Evolutionary conservation across 345 rosid species (phyloP).

Genomic region (Noccaea bulbosa): DNA sequence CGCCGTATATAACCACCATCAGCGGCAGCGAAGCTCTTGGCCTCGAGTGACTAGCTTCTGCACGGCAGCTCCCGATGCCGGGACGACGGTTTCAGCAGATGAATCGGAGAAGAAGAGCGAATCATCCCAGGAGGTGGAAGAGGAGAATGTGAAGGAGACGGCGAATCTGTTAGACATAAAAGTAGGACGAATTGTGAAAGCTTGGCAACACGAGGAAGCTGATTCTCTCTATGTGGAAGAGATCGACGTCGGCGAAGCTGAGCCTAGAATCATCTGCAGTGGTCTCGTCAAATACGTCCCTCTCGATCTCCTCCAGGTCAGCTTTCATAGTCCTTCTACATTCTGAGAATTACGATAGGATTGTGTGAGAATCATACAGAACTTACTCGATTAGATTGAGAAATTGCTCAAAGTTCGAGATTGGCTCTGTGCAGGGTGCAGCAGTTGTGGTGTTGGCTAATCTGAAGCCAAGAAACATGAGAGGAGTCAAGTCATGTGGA

Average conservation of each 20-base stretch:
- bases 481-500: conserved; percentile 89
- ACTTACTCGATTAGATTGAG: background rate
- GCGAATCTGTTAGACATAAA: conserved; percentile 80
- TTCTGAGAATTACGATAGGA: background rate
- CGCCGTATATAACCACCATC: conserved; percentile 8
- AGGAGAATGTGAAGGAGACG: conserved; percentile 51
- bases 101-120: conserved; percentile 36
- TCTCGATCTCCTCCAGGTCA: conserved; percentile 68
- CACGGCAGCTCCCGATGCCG: conserved; percentile 33
- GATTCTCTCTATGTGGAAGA: conserved; percentile 93
- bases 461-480: conserved; percentile 91
- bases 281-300: conserved; percentile 88
- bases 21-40: conserved; percentile 18
- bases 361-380: background rate
- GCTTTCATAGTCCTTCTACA: conserved; percentile 7
- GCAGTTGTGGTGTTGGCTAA: conserved; percentile 85
- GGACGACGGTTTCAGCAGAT: conserved; percentile 21
- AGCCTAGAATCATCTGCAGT: conserved; percentile 85
- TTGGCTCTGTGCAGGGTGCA: conserved; percentile 52
- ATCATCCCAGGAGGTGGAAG: conserved; percentile 1
- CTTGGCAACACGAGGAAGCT: conserved; percentile 95
- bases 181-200: conserved; percentile 80
- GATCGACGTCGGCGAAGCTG: conserved; percentile 82
- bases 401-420: background rate
- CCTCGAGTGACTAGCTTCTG: conserved; percentile 35